Evolutionary conservation across 1,139 yeast genomes (phyloP).

Genomic region (Hyphopichia pseudoburtonii): DNA sequence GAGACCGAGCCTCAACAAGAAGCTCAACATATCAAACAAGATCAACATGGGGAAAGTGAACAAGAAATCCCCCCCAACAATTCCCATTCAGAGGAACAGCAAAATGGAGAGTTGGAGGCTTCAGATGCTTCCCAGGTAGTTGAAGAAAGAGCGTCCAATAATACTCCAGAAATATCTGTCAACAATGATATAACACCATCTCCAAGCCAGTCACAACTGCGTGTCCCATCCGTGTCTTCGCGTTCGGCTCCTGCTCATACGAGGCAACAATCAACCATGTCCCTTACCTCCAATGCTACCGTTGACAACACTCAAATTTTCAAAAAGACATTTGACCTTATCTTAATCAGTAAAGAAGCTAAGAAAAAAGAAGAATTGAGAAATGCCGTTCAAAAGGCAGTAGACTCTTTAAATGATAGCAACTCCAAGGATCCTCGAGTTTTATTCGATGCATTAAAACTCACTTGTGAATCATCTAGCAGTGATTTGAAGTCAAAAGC

Average conservation of each 20-base stretch:
- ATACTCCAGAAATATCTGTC: constrained; percentile 1
- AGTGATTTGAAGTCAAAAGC: constrained; percentile 39
- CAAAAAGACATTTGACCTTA: constrained; percentile 37
- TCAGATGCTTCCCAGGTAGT: too few species aligned
- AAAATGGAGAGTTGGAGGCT: too few species aligned
- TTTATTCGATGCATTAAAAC: constrained; percentile 41
- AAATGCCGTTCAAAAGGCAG: constrained; percentile 33
- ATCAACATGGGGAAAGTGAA: too few species aligned
- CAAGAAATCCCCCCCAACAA: too few species aligned
- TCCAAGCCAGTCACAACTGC: constrained; percentile 1
- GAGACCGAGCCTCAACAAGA: too few species aligned
- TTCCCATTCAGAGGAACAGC: too few species aligned
- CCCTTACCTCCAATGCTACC: constrained; percentile 25
- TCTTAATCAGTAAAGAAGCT: constrained; percentile 38
- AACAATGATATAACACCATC: not conserved
- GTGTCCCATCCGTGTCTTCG: constrained; percentile 4
- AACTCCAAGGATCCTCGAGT: constrained; percentile 34
- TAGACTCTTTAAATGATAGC: constrained; percentile 32
- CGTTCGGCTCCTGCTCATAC: constrained; percentile 9
- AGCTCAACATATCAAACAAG: too few species aligned
- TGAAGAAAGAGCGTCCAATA: too few species aligned
- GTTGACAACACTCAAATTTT: constrained; percentile 42
- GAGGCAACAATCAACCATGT: constrained; percentile 22
- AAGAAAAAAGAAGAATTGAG: constrained; percentile 39
- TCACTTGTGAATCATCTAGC: constrained; percentile 36